Base-by-base conservation (phyloP, 306 rosid genomes). In the Astragalus glycyphyllos region DNA sequence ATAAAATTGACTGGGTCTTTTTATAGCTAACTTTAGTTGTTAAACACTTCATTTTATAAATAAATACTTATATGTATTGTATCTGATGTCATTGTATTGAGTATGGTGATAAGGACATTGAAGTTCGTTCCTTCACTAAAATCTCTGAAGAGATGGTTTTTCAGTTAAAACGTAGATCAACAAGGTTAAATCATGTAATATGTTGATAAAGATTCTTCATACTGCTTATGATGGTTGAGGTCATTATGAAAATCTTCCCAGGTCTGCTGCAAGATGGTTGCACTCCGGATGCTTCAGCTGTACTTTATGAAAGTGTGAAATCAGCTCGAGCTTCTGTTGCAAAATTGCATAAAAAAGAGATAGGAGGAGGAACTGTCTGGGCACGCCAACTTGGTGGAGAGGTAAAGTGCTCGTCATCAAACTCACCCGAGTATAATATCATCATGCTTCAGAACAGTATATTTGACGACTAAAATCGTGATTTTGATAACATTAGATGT, bases 371-470 rank as follows among this genome's bases (percentile, higher is more conserved):
- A 61, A 79, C 79, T 80, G 77, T 91, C 59, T 94, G 99, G 99
- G 99, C 96, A 10, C 96, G 96, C 6, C 99, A 91, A 79, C 79
- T 94, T 64, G 99, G 99, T 74, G 99, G 99, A 51, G 97, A 91
- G 96, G 99, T 91, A 80, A 81, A 61, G 59, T 62, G 58, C 62
- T 50, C 40, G 5, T 38, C 60, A 14, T 65, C 31, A 23, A 63
- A 45, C 40, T 46, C 46, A 13, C 13, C 29, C 37, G 8, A 71
- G 16, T 58, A 81, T 11, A 40, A 50, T 66, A 38, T 32, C 38
- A 32, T 59, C 46, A 44, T 35, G 6, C 17, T 46, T 40, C 31
- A 10, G 57, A 53, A 37, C 58, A 72, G 11, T 57, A 37, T 67
- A 20, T 45, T 35, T 54, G 59, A 26, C 3, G 31, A 26, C 31